Conservation (phyloP, 495 filamentous ascomycete species). For the Lasiosphaeria hispida region DNA sequence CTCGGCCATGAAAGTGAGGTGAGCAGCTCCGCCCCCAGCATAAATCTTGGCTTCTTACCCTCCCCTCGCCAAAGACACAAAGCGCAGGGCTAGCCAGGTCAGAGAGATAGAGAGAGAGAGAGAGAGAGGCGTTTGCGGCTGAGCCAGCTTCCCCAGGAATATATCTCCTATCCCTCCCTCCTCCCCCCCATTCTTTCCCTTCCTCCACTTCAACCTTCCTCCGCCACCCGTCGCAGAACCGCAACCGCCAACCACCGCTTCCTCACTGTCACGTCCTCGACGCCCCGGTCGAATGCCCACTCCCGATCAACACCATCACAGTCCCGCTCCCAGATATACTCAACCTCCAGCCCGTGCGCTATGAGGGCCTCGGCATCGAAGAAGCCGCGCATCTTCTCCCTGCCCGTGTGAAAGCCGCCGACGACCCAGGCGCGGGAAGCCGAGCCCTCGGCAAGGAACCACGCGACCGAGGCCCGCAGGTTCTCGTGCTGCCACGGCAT, state of each 20-base stretch:
- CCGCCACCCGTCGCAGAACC: slow-evolving; percentile 42
- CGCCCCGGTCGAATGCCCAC: slow-evolving; percentile 62
- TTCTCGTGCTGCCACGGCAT: slow-evolving; percentile 75
- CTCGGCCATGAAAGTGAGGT: neutral
- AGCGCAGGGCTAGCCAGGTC: neutral
- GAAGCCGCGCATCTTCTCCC: slow-evolving; percentile 67
- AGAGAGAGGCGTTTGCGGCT: neutral
- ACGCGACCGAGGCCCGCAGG: slow-evolving; percentile 64
- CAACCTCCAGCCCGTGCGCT: slow-evolving; percentile 60
- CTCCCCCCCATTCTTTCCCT: neutral
- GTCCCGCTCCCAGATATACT: slow-evolving; percentile 74
- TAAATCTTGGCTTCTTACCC: slow-evolving; percentile 6
- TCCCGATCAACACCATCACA: slow-evolving; percentile 61
- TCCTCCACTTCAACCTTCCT: neutral
- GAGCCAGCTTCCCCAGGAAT: neutral
- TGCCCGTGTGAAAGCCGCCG: slow-evolving; percentile 82
- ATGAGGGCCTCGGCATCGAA: slow-evolving; percentile 58
- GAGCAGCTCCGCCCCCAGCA: neutral
- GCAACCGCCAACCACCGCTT: slow-evolving; percentile 79
- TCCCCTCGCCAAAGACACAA: no score
- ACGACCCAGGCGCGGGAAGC: slow-evolving; percentile 62
- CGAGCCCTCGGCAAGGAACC: slow-evolving; percentile 58
- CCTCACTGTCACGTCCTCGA: slow-evolving; percentile 63
- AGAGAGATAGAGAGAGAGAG: neutral
- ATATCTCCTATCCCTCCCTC: neutral